Base-by-base conservation (phyloP, 257 asterid species). In the Handroanthus guayacan region DNA sequence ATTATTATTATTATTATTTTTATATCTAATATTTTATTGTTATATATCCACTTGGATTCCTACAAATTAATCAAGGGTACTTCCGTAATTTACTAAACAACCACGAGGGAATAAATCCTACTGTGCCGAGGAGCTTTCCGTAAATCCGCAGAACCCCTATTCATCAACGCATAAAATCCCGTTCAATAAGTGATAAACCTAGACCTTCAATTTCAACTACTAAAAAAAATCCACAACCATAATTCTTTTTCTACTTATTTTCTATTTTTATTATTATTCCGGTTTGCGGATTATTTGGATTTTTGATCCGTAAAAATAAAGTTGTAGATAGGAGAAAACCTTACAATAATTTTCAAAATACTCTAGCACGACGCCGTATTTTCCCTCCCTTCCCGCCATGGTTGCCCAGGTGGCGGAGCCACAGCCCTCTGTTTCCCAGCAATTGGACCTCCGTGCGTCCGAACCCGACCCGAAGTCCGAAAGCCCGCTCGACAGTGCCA, bases 381-480 rank as follows among this genome's bases (percentile, higher is more conserved):
- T 54, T 38, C 66, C 17, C 54, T 72, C 74, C 71, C 79, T 85
- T 87, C 92, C 92, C 92, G 88, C 92, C 92, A 87, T 87, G 92
- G 89, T 80, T 62, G 88, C 92, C 9, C 88, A 85, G 92, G 77
- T 87, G 76, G 86, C 85, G 72, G 92, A 87, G 81, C 86, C 85
- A 17, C 85, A 71, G 76, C 74, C 87, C 50, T 74, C 84, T 57
- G 77, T 75, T 14, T 51, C 87, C 62, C 86, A 74, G 73, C 86
- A 74, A 51, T 70, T 73, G 83, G 89, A 47, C 73, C 50, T 54
- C 65, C 62, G 39, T 2, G 41, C 52, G 69, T 54, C 13, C 54
- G 84, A 71, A 5, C 43, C 67, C 72, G 76, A 66, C 9, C 74
- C 83, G 77, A 71, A 69, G 54, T 52, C 82, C 11, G 86, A 70